Percentiles rank a stretch among this genome's conserved stretches.
Conservation (phyloP, 1,284 basidiomycete genomes). For the Boletus sp. region DNA sequence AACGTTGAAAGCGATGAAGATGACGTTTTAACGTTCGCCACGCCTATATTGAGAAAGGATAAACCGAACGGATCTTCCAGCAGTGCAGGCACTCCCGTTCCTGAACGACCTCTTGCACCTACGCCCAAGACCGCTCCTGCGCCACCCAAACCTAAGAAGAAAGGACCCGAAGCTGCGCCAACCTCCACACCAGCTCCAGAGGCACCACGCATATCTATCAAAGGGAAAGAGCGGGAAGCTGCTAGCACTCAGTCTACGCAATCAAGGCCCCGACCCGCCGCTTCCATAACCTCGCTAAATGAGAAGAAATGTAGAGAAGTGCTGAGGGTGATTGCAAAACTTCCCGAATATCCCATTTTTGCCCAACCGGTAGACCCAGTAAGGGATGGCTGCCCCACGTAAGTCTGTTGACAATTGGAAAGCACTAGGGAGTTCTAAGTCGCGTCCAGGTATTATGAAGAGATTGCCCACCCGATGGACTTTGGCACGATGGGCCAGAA, state of each 20-base stretch:
- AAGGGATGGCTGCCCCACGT: conserved; percentile 86
- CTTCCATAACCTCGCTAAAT: conserved; percentile 59
- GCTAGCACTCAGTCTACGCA: conserved; percentile 37
- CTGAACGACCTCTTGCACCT: conserved; percentile 31
- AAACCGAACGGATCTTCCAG: conserved; percentile 39
- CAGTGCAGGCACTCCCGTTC: conserved; percentile 27
- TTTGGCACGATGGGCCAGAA: conserved; percentile 84
- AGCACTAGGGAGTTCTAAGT: neutral
- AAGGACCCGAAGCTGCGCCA: conserved; percentile 39
- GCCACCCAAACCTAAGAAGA: conserved; percentile 47
- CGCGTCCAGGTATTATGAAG: conserved; percentile 79
- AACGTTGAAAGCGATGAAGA: conserved; percentile 53
- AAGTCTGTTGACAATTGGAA: conserved; percentile 38
- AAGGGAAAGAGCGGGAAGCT: conserved; percentile 70
- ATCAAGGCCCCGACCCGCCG: conserved; percentile 49
- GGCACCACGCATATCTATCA: conserved; percentile 47
- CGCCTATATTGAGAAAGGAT: conserved; percentile 64
- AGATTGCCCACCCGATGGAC: conserved; percentile 96
- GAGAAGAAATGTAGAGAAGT: conserved; percentile 82
- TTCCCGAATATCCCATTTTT: conserved; percentile 81
- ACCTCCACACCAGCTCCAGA: conserved; percentile 38
- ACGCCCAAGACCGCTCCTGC: conserved; percentile 35
- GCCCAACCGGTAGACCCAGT: conserved; percentile 85
- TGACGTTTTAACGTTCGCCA: conserved; percentile 61
- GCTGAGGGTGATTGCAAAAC: conserved; percentile 65